These are phyloP conservation scores for Ilyonectria sp. DNA, from an alignment of 2,329 filamentous ascomycete genomes.

Conservation along the genomic window DNA sequence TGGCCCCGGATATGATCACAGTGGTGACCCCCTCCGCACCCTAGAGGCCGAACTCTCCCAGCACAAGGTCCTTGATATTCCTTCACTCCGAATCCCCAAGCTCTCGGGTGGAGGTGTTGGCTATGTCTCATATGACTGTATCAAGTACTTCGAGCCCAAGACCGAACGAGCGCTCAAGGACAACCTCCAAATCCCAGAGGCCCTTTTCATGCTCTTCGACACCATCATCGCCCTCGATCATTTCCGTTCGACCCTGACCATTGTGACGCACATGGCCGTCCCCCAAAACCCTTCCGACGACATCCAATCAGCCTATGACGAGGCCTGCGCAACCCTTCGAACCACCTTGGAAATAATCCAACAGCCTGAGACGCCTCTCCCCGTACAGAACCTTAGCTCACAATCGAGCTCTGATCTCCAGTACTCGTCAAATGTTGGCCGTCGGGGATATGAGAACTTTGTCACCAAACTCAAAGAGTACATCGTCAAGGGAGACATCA, in stretches of 20 bases:
- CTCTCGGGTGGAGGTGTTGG: constrained; percentile 94
- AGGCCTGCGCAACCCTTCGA: constrained; percentile 71
- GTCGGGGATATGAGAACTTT: constrained; percentile 89
- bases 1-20: constrained; percentile 88
- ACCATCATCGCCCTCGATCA: constrained; percentile 95
- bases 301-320: constrained; percentile 63
- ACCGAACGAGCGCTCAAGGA: constrained; percentile 93
- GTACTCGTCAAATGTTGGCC: constrained; percentile 94
- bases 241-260: constrained; percentile 92
- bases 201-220: constrained; percentile 96
- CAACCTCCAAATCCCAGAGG: constrained; percentile 90
- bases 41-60: constrained; percentile 86
- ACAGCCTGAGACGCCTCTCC: constrained; percentile 82
- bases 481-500: constrained; percentile 93
- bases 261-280: constrained; percentile 90
- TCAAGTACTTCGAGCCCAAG: constrained; percentile 97
- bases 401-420: constrained; percentile 80
- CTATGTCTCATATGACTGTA: constrained; percentile 97
- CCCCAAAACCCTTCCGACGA: constrained; percentile 65
- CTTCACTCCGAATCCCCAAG: constrained; percentile 85
- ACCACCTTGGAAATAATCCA: constrained; percentile 81
- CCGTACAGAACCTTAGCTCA: constrained; percentile 71
- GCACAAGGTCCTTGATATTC: constrained; percentile 86
- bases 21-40: constrained; percentile 85
- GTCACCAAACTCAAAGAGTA: constrained; percentile 90